Evolutionary conservation across 768 basidiomycete genomes (phyloP), one percentile per base, ranked within the genome.

Genomic region (Hericium erinaceus): DNA sequence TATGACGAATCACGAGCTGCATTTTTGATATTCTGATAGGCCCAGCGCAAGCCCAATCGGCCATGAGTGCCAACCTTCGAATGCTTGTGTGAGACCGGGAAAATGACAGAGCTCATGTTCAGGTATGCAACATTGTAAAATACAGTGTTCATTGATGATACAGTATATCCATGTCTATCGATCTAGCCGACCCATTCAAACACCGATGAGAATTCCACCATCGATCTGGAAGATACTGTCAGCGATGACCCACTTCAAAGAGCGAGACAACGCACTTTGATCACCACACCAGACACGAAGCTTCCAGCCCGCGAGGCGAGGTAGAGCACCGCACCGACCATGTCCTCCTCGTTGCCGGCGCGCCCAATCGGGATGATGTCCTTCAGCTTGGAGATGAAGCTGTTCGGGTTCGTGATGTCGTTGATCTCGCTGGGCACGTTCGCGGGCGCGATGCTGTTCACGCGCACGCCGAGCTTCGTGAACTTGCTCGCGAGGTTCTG

Each of bases 401-500:
- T 62, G n/a, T 54, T n/a, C 16, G 61, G 61, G 51, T 60, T 53
- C 16, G 52, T 50, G 11, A 57, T 51, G 38, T 60, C 55, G 55
- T 63, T 60, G 52, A 60, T 58, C 55, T 63, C 62, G 15, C 51
- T 49, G 5, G 62, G 62, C 20, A 63, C 52, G 54, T 60, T 58
- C 46, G 59, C 62, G 7, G 58, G 56, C 15, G 62, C 62, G 56
- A 64, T 56, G 41, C 54, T 57, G 46, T 61, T 64, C 33, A 61
- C 60, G 46, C 60, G 60, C 53, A 64, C 60, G 48, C 62, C 62
- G 16, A 61, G 55, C 48, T 52, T 20, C 49, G 60, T 61, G 52
- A 64, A 52, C 60, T 61, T 64, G 50, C 51, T 49, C 22, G 62
- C 62, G 33, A 64, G 60, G 51, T 60, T 64, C 39, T 53, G 58